Base-by-base conservation (phyloP, 2,329 filamentous ascomycete genomes). In the Pezizomycotina sp. region DNA sequence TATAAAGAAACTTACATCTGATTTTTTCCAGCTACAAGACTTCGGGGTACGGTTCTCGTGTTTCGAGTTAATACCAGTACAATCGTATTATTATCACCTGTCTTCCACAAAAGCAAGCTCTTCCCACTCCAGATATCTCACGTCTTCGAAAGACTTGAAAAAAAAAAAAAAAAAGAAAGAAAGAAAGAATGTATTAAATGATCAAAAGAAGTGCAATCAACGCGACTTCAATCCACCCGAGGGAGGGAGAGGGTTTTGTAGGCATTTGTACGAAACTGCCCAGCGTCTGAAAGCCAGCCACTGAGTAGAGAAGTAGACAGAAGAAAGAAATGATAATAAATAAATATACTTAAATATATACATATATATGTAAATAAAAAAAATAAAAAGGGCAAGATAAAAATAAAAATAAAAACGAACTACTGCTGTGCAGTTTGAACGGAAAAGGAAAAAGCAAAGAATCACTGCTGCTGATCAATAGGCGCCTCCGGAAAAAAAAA, bases 181-280 rank as follows among this genome's bases (percentile, higher is more conserved):
- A n/a, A n/a, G n/a, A n/a, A n/a, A n/a, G n/a, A n/a, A n/a, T n/a
- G n/a, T n/a, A n/a, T n/a, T n/a, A n/a, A n/a, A n/a, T n/a, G n/a
- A n/a, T n/a, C 38, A 30, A 36, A 28, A 41, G 25, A 10, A 24
- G 36, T 41, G 38, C 35, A 32, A 34, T 41, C 24, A 13, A 21
- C 13, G 29, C 18, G 7, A 23, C 9, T 14, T 13, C 7, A 32
- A 12, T 10, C 14, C 10, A 18, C n/a, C 5, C 6, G 10, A 14
- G 26, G 31, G 31, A 20, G 23, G 26, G 31, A 25, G 31, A 23
- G 22, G 31, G 15, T 26, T 34, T 18, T 34, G 26, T 7, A n/a
- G 27, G 13, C 14, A 22, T n/a, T n/a, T 13, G 28, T 23, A 41
- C 38, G 32, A 19, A 41, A 32, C 35, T 41, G 32, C 30, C 33